phyloP scores from a whole-genome alignment of 2,329 filamentous ascomycete genomes.

The Hymenoscyphus scutula region DNA sequence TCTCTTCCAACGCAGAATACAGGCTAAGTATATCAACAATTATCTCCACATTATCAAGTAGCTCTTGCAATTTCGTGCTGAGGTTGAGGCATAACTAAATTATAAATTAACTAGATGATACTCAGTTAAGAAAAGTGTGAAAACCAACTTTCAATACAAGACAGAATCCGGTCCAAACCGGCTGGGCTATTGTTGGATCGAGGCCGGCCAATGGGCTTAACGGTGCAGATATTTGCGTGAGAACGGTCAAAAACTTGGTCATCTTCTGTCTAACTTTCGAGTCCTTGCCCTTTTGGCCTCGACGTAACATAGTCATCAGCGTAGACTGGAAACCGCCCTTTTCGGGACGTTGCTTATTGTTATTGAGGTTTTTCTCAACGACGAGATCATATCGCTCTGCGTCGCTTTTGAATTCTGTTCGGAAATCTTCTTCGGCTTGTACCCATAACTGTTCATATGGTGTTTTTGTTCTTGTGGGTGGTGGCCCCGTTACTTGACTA shows the following conservation, averaged over 20 bases:
- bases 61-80: too few species aligned
- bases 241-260: not conserved
- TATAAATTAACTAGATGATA: too few species aligned
- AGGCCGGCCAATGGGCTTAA: not conserved
- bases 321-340: not conserved
- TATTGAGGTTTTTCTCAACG: not conserved
- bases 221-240: not conserved
- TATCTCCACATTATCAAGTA: too few species aligned
- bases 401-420: not conserved
- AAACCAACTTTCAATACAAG: too few species aligned
- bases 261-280: not conserved
- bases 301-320: not conserved
- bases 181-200: not conserved
- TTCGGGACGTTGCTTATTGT: not conserved
- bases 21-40: too few species aligned
- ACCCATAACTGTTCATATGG: not conserved
- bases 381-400: not conserved
- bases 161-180: not conserved
- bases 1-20: too few species aligned
- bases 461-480: too few species aligned
- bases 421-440: not conserved
- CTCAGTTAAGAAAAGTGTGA: too few species aligned
- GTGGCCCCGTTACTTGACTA: not conserved
- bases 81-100: too few species aligned
- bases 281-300: not conserved